These are phyloP conservation scores for Gossypium anomalum DNA, from an alignment of 345 rosid genomes.

Conservation along the genomic window DNA sequence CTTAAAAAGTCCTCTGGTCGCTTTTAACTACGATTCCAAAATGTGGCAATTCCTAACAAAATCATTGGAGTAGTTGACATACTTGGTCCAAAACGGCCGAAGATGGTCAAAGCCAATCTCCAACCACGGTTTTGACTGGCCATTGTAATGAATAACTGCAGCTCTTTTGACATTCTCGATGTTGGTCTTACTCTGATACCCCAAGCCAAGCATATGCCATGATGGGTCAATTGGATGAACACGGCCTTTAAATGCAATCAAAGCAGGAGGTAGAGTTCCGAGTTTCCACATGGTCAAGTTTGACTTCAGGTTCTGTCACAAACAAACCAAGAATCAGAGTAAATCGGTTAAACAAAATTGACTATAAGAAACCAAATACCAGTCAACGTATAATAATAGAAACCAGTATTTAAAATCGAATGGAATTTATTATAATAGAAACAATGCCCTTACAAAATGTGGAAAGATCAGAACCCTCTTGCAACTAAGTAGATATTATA, in stretches of 20 bases:
- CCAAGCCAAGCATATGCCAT: conserved; percentile 98
- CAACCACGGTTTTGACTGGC: conserved; percentile 96
- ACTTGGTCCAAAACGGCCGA: conserved; percentile 92
- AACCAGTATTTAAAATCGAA: not conserved
- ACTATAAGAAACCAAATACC: not conserved
- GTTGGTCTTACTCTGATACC: conserved; percentile 76
- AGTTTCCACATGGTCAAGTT: conserved; percentile 95
- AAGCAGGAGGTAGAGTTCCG: conserved; percentile 93
- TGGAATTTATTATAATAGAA: not conserved
- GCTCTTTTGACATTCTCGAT: conserved; percentile 63
- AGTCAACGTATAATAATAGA: not conserved
- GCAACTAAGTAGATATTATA: no score
- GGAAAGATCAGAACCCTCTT: no score
- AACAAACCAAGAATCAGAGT: conserved; percentile 23
- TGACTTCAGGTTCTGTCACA: conserved; percentile 73
- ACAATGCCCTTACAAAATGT: no score
- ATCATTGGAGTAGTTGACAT: conserved; percentile 84
- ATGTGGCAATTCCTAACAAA: conserved; percentile 91
- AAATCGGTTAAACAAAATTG: not conserved
- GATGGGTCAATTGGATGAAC: conserved; percentile 72
- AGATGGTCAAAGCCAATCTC: conserved; percentile 95
- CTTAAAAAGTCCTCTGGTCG: conserved; percentile 28
- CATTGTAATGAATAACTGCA: conserved; percentile 96
- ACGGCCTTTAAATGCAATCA: conserved; percentile 86
- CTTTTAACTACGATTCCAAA: conserved; percentile 53